Evolutionary conservation across 257 asterid genomes (phyloP).

Genomic region (Voacanga thouarsii): DNA sequence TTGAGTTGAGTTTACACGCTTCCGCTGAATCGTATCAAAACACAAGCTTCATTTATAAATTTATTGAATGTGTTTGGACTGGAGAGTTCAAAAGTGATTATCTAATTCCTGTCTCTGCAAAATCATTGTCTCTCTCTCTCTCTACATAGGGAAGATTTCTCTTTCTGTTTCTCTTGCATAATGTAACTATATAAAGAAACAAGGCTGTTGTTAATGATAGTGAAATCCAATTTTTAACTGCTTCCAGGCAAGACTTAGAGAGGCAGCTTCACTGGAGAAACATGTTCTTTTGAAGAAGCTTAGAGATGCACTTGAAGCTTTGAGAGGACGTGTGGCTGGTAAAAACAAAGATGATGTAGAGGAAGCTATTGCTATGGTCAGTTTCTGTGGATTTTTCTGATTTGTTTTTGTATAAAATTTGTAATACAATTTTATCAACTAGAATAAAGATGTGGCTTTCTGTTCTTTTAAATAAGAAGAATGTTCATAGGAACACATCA

Average conservation of each 20-base stretch:
- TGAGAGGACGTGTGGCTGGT: slow-evolving; percentile 83
- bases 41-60: too few relatives aligned
- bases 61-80: background rate
- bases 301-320: slow-evolving; percentile 80
- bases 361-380: slow-evolving; percentile 90
- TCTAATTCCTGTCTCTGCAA: background rate
- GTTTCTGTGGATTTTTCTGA: slow-evolving; percentile 21
- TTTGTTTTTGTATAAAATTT: slow-evolving; percentile 5
- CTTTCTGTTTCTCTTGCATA: background rate
- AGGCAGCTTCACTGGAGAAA: slow-evolving; percentile 86
- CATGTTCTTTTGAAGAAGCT: slow-evolving; percentile 87
- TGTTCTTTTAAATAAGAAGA: background rate
- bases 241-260: slow-evolving; percentile 76
- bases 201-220: background rate
- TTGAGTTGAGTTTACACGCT: too few relatives aligned
- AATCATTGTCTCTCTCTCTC: background rate
- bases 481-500: background rate
- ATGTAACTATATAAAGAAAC: background rate
- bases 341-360: slow-evolving; percentile 83
- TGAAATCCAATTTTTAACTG: slow-evolving; percentile 10
- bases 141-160: too few relatives aligned
- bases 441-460: too few relatives aligned
- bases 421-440: background rate
- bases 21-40: too few relatives aligned
- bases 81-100: background rate